Base-by-base conservation (phyloP, 2,329 filamentous ascomycete species). In the Aspergillus aculeatinus region DNA sequence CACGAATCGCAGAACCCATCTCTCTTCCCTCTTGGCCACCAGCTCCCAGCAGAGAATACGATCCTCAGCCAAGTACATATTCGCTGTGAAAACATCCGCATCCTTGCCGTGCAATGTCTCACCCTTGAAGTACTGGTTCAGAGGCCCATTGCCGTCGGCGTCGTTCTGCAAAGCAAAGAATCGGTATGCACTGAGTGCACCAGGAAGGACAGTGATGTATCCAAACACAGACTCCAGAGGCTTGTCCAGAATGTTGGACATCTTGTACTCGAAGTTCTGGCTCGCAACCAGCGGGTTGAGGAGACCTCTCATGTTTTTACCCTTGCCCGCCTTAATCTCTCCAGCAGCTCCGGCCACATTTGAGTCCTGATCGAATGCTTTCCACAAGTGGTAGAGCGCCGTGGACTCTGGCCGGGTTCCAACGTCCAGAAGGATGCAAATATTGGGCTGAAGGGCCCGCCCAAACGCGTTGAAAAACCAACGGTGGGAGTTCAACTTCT, bases 391-490 rank as follows among this genome's bases (percentile, higher is more conserved):
- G 70, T 99, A 99, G n/a, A 99, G 83, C 2, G 94, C 94, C 59
- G 89, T 97, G 48, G 87, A 83, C 0, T 92, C 91, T 0, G 95
- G 95, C 60, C 92, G 91, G 0, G 95, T 99, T 58, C 96, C 96
- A 11, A 99, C 96, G 75, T 99, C 95, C 14, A 99, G 88, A 63
- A 99, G 79, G 74, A 99, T 96, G 76, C 95, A 99, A 35, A 99
- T 90, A 66, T 99, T 99, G 0, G 95, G 95, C 67, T 94, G 96
- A 25, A 99, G 82, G 0, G 94, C 90, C 64, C 89, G 88, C 31
- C 95, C 96, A 72, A 99, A 96, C 0, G 95, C 95, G 73, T 99
- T 99, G 82, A 99, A 99, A 80, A 97, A 98, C 95, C 95, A 99
- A 59, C 95, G 87, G 77, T 99, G 95, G 0, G 93, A 97, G 81